A percentile compares a stretch with the other conserved stretches of the same genome.
Conservation (phyloP, 83 land plant genomes). For the Picea abies region DNA sequence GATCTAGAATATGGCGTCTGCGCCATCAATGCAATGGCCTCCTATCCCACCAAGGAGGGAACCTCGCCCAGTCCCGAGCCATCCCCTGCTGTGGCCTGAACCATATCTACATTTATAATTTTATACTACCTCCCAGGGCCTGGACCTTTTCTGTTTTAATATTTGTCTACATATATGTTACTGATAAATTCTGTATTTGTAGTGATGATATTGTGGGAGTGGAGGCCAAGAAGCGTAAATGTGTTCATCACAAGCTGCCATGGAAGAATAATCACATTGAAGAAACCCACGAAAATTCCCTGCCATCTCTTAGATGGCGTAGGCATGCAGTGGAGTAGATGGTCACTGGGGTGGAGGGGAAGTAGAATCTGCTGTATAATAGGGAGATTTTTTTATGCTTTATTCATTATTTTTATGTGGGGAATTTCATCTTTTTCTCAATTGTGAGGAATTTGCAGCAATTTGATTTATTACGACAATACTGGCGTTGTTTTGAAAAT, state of each 20-base stretch:
- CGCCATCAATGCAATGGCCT: constrained; percentile 49
- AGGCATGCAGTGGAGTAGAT: neutral
- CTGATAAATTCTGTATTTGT: neutral
- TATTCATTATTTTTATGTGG: neutral
- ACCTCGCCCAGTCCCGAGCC: constrained; percentile 26
- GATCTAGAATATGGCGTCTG: constrained; percentile 28
- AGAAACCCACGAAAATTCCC: neutral
- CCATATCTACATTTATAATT: neutral
- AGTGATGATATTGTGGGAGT: constrained; percentile 25
- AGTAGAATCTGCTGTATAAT: neutral
- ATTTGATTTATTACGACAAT: too few species aligned
- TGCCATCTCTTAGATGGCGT: neutral
- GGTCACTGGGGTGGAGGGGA: neutral
- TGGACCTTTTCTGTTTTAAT: neutral
- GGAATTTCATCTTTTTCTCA: neutral
- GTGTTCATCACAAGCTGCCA: constrained; percentile 47
- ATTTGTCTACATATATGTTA: neutral
- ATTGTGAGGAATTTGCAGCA: too few species aligned
- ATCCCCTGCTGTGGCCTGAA: constrained; percentile 21
- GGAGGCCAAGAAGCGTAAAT: constrained; percentile 34
- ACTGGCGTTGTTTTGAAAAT: too few species aligned
- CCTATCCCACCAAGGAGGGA: constrained; percentile 50
- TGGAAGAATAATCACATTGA: constrained; percentile 14
- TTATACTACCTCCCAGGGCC: too few species aligned
- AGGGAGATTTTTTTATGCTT: neutral